Percentiles rank a stretch among this genome's conserved stretches.
Evolutionary conservation across 1,139 yeast genomes (phyloP).

Genomic region (Geotrichum cucujoidarum): DNA sequence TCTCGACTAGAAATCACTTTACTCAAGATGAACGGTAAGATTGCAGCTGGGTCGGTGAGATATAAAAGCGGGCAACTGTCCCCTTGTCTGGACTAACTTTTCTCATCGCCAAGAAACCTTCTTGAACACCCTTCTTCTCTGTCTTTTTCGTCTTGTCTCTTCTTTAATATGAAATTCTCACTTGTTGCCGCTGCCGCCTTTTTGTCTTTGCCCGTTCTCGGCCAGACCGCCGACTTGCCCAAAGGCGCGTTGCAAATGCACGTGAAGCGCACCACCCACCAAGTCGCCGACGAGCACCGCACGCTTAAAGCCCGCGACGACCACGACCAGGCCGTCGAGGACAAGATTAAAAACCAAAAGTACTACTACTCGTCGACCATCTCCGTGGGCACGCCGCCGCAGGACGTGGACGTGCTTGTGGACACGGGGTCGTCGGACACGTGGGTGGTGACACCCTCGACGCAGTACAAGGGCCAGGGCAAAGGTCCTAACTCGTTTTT

Average conservation of each 20-base stretch:
- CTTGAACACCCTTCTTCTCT: no score
- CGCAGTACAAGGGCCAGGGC: conserved; percentile 25
- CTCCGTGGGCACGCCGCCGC: conserved; percentile 38
- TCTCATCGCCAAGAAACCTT: no score
- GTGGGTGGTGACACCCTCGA: conserved; percentile 30
- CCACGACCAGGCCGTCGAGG: conserved; percentile 27
- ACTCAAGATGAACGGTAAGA: no score
- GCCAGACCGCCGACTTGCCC: conserved; percentile 20
- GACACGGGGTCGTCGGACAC: conserved; percentile 45
- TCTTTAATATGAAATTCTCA: conserved; percentile 13
- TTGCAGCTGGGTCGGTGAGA: no score
- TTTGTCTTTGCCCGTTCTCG: conserved; percentile 14
- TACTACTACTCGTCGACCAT: conserved; percentile 36
- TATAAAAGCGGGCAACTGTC: no score
- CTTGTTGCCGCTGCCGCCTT: conserved; percentile 15
- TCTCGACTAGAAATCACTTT: no score
- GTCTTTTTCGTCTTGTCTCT: background rate
- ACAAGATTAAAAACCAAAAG: conserved; percentile 34
- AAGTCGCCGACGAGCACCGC: conserved; percentile 21
- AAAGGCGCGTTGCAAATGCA: conserved; percentile 28
- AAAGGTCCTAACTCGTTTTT: conserved; percentile 37
- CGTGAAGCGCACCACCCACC: conserved; percentile 25
- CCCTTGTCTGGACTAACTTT: no score
- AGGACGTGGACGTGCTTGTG: conserved; percentile 35
- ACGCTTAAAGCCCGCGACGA: conserved; percentile 20